These are phyloP conservation scores for Daldinia concentrica DNA, from an alignment of 495 filamentous ascomycete genomes.

Conservation along the genomic window DNA sequence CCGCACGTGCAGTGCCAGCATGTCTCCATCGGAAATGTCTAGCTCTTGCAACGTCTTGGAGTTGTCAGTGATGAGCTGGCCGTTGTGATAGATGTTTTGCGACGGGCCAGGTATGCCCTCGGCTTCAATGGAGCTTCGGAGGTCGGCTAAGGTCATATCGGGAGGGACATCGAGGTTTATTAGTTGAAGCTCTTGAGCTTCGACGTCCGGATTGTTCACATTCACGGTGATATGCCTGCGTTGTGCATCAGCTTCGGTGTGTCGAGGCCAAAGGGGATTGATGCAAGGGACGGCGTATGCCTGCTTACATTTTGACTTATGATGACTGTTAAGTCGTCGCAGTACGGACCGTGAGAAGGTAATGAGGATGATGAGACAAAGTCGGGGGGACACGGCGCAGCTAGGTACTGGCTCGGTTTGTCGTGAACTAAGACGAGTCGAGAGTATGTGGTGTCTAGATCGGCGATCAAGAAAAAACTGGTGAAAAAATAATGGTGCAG, in stretches of 20 bases:
- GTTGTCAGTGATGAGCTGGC: constrained; percentile 78
- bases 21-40: constrained; percentile 87
- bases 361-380: constrained; percentile 10
- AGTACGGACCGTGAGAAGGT: constrained; percentile 9
- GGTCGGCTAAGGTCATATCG: constrained; percentile 83
- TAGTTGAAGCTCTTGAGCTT: constrained; percentile 73
- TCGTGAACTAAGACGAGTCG: constrained; percentile 1
- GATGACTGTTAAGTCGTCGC: constrained; percentile 17
- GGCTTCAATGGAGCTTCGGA: constrained; percentile 82
- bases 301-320: constrained; percentile 40
- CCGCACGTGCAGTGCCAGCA: constrained; percentile 85
- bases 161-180: constrained; percentile 83
- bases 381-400: constrained; percentile 14
- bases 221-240: constrained; percentile 85
- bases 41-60: constrained; percentile 80
- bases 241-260: constrained; percentile 28
- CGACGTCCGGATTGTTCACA: constrained; percentile 74
- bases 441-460: constrained; percentile 28
- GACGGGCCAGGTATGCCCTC: constrained; percentile 63
- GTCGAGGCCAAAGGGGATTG: not conserved
- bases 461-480: constrained; percentile 39
- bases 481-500: constrained; percentile 33
- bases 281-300: constrained; percentile 2
- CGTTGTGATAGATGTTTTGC: constrained; percentile 89
- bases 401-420: constrained; percentile 7